Conservation (phyloP, 495 filamentous ascomycete genomes). For the Bacidia gigantensis region DNA sequence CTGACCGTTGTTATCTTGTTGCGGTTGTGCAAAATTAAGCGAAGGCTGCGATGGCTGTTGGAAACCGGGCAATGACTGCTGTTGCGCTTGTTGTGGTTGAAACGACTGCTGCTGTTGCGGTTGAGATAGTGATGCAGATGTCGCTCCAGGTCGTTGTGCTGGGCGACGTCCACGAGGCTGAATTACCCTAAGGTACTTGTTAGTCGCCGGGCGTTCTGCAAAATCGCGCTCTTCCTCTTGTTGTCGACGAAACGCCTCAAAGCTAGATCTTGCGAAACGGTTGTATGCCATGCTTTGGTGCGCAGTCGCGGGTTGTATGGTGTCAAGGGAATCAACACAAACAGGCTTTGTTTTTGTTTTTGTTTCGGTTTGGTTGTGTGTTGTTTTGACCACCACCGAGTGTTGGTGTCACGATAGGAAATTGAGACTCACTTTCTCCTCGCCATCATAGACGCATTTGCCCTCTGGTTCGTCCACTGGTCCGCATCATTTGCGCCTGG, state of each 20-base stretch:
- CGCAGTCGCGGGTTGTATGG: no score
- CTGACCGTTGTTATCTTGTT: slow-evolving; percentile 31
- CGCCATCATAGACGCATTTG: slow-evolving; percentile 39
- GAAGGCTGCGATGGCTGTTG: slow-evolving; percentile 19
- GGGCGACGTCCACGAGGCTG: slow-evolving; percentile 13
- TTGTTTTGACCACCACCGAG: neutral
- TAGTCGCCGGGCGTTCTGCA: no score
- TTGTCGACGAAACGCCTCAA: no score
- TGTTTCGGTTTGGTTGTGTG: neutral
- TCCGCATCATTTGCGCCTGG: neutral
- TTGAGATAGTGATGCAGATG: slow-evolving; percentile 3
- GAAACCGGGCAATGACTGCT: slow-evolving; percentile 6
- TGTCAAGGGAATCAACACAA: no score
- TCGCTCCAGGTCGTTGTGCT: slow-evolving; percentile 10
- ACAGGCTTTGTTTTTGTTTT: neutral
- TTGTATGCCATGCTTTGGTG: no score
- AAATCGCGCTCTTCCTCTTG: no score
- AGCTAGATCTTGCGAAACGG: no score
- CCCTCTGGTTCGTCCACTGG: slow-evolving; percentile 26
- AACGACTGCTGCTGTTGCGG: neutral
- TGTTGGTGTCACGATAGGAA: no score
- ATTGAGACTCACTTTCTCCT: slow-evolving; percentile 38
- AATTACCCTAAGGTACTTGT: slow-evolving; percentile 12
- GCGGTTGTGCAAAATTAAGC: slow-evolving; percentile 32
- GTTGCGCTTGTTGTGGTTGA: neutral